Percentiles rank a stretch among this genome's conserved stretches.
Conservation (phyloP, 805 yeast species). For the Saturnispora silvae region DNA sequence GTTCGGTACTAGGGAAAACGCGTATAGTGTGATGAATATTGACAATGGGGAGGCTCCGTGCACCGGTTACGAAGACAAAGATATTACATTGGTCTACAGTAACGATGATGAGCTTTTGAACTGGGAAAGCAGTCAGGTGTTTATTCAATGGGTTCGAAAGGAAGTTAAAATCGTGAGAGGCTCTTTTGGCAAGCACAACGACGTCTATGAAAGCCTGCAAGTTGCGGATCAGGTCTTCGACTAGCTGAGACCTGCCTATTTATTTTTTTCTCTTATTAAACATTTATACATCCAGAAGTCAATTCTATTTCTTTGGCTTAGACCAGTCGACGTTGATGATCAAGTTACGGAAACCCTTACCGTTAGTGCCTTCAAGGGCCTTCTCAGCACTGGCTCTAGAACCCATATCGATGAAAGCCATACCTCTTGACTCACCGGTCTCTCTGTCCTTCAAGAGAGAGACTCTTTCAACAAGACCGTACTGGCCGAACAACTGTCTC, state of each 20-base stretch:
- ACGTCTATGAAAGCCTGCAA: conserved; percentile 39
- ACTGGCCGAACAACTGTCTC: conserved; percentile 60
- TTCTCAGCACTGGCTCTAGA: conserved; percentile 58
- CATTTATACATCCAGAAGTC: too few relatives aligned
- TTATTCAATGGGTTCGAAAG: conserved; percentile 26
- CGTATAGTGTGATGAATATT: conserved; percentile 16
- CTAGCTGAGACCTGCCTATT: too few relatives aligned
- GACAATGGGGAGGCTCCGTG: neutral
- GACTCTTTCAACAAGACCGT: conserved; percentile 63
- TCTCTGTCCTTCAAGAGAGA: conserved; percentile 83
- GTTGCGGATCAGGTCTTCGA: conserved; percentile 18
- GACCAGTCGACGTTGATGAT: conserved; percentile 61
- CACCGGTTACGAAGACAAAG: conserved; percentile 8
- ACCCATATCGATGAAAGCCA: conserved; percentile 83
- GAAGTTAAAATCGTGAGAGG: conserved; percentile 21
- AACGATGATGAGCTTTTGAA: conserved; percentile 55
- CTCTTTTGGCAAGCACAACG: conserved; percentile 53
- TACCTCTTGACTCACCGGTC: conserved; percentile 90
- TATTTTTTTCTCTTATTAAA: too few relatives aligned
- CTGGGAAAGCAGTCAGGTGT: conserved; percentile 35
- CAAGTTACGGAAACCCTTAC: conserved; percentile 86
- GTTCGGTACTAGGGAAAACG: conserved; percentile 24
- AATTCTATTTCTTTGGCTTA: conserved; percentile 31
- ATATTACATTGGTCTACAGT: conserved; percentile 46
- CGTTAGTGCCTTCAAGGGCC: conserved; percentile 70